Percentiles rank a stretch among this genome's conserved stretches.
Conservation (phyloP, 495 filamentous ascomycete genomes). For the Penicillium antarcticum region DNA sequence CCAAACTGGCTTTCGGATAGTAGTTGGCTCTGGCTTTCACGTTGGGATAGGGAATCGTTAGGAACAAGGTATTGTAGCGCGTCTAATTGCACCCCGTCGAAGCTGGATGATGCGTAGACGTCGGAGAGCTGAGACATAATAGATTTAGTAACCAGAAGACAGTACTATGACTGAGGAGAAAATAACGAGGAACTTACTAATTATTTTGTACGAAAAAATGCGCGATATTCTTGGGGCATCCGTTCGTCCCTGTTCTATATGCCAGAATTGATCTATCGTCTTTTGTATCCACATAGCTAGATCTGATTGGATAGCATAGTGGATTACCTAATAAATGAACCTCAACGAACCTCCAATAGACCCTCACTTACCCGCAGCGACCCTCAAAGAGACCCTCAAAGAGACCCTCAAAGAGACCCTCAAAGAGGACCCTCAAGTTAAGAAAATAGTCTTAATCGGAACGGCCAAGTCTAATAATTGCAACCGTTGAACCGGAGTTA, state of each 20-base stretch:
- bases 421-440: no score
- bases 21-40: not conserved
- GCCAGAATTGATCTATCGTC: not conserved
- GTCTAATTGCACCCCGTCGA: not conserved
- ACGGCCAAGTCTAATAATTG: no score
- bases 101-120: not conserved
- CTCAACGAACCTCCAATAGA: not conserved
- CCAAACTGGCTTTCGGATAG: not conserved
- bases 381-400: not conserved
- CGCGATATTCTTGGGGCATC: not conserved
- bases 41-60: not conserved
- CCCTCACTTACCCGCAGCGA: no score
- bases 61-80: not conserved
- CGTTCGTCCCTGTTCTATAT: not conserved
- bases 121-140: not conserved
- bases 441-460: no score
- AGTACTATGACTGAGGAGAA: not conserved
- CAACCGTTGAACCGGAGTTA: no score
- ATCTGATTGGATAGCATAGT: not conserved
- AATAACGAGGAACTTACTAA: not conserved
- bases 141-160: not conserved
- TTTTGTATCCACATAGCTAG: not conserved
- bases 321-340: not conserved
- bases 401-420: not conserved
- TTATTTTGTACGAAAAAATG: not conserved